These are phyloP conservation scores for Candida khao-thaluensis DNA, from an alignment of 805 yeast species.

Conservation along the genomic window DNA sequence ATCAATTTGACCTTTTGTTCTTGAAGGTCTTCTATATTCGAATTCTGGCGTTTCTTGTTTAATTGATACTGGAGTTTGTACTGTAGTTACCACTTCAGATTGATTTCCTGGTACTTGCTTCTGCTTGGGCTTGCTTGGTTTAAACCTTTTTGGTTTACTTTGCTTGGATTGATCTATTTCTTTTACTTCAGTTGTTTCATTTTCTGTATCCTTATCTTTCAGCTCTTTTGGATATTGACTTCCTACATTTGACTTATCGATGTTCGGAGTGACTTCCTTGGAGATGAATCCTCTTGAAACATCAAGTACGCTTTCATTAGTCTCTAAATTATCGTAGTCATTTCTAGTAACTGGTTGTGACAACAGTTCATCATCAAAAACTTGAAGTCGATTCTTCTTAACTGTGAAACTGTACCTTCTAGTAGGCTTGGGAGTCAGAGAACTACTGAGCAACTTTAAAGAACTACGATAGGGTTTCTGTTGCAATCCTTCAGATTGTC, in stretches of 20 bases:
- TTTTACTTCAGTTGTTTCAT: not conserved
- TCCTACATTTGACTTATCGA: not conserved
- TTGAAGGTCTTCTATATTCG: constrained; percentile 4
- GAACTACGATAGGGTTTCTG: not conserved
- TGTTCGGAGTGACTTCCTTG: not conserved
- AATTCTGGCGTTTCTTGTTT: not conserved
- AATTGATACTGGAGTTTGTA: not conserved
- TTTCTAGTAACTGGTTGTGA: constrained; percentile 6
- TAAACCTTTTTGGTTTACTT: not conserved
- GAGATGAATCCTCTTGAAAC: too few species aligned
- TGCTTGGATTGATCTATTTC: not conserved
- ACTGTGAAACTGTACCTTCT: constrained; percentile 8
- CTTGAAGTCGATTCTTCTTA: constrained; percentile 6
- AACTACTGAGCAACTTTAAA: constrained; percentile 15
- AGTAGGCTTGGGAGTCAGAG: not conserved
- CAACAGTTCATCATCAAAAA: constrained; percentile 1
- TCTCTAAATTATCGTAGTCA: constrained; percentile 1
- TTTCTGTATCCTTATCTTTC: not conserved
- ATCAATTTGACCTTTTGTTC: constrained; percentile 58
- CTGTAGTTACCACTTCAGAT: not conserved
- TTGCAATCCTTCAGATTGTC: constrained; percentile 38
- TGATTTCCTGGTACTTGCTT: not conserved
- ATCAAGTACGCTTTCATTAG: not conserved
- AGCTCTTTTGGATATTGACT: not conserved
- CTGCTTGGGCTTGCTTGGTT: not conserved